Evolutionary conservation across 2,329 filamentous ascomycete species (phyloP).

Genomic region (Plectosphaerella sp.): DNA sequence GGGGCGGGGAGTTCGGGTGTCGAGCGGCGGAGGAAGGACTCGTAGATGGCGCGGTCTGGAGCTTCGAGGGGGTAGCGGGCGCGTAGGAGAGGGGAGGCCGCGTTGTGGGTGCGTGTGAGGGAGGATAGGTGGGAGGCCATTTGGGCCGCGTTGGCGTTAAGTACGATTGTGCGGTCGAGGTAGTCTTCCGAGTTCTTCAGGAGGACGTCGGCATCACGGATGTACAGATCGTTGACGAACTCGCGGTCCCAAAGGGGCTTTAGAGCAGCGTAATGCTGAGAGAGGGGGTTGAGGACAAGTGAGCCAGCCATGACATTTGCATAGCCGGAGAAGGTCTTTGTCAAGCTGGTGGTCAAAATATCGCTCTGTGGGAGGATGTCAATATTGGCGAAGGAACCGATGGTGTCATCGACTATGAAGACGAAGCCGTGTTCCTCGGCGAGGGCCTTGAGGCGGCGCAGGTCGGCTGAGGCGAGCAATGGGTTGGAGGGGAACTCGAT

Average conservation of each 20-base stretch:
- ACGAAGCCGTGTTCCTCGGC: slow-evolving; percentile 39
- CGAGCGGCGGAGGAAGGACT: slow-evolving; percentile 26
- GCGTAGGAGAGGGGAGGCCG: slow-evolving; percentile 26
- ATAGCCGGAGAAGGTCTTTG: slow-evolving; percentile 55
- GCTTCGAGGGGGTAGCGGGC: slow-evolving; percentile 40
- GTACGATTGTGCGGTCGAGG: slow-evolving; percentile 28
- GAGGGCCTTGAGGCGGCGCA: slow-evolving; percentile 20
- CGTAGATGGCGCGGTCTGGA: slow-evolving; percentile 29
- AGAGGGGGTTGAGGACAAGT: slow-evolving; percentile 42
- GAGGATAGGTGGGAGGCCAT: slow-evolving; percentile 34
- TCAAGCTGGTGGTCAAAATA: slow-evolving; percentile 46
- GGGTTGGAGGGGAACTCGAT: slow-evolving; percentile 40
- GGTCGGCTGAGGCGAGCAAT: slow-evolving; percentile 25
- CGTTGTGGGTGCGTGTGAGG: slow-evolving; percentile 15
- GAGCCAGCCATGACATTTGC: slow-evolving; percentile 52
- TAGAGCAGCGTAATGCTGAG: slow-evolving; percentile 32
- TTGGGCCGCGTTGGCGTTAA: slow-evolving; percentile 39
- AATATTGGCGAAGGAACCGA: slow-evolving; percentile 42
- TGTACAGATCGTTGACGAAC: slow-evolving; percentile 41
- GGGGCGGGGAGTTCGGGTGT: slow-evolving; percentile 40
- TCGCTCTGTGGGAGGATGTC: slow-evolving; percentile 46
- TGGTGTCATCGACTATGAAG: slow-evolving; percentile 43
- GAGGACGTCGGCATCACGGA: slow-evolving; percentile 39
- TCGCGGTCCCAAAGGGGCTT: slow-evolving; percentile 13
- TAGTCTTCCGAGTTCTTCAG: slow-evolving; percentile 40